Evolutionary conservation across 2,329 filamentous ascomycete species (phyloP).

Genomic region (Diaporthe humulicola): DNA sequence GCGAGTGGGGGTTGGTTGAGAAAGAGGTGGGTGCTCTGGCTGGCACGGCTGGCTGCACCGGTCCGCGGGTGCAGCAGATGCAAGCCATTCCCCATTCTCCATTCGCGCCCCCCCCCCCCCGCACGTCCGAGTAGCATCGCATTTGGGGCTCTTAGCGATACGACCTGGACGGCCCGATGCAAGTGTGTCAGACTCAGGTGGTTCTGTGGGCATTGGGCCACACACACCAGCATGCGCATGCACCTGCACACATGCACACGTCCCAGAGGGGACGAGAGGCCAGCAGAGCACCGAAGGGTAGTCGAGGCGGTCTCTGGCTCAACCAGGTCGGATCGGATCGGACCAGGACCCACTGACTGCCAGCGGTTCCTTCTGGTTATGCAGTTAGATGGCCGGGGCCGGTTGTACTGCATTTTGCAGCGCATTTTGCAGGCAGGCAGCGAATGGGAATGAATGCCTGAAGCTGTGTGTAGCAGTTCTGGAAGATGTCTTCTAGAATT

Average conservation of each 20-base stretch:
- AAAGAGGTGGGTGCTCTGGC: background rate
- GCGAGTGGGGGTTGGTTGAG: background rate
- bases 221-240: background rate
- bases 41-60: background rate
- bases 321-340: background rate
- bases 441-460: background rate
- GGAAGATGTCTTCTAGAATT: conserved; percentile 36
- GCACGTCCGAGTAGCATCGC: conserved; percentile 7
- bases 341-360: background rate
- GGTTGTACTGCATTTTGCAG: conserved; percentile 9
- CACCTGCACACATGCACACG: background rate
- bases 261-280: background rate
- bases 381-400: background rate
- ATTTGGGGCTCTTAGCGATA: background rate
- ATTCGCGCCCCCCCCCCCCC: background rate
- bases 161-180: background rate
- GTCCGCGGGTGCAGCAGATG: background rate
- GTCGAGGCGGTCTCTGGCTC: background rate
- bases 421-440: background rate
- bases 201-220: background rate
- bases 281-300: background rate
- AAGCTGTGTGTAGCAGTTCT: conserved; percentile 29
- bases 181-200: background rate
- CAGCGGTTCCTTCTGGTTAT: conserved; percentile 11
- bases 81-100: background rate